Conservation (phyloP, 768 basidiomycete species). For the Russula lepida region DNA sequence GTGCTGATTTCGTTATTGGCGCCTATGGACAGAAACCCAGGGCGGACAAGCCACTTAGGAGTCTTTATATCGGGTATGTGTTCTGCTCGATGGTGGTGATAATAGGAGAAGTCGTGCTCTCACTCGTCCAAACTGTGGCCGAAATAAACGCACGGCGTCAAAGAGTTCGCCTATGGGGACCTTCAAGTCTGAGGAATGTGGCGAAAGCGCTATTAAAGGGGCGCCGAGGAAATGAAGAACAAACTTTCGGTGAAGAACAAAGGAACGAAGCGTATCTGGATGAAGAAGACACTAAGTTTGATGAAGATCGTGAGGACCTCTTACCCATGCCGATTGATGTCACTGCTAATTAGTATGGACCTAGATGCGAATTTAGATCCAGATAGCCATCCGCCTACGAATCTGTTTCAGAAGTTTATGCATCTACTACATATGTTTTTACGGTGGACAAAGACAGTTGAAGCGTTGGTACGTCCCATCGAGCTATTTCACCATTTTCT, state of each 20-base stretch:
- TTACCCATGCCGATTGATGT: neutral
- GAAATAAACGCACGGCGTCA: constrained; percentile 33
- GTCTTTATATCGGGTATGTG: constrained; percentile 44
- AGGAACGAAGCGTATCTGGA: constrained; percentile 23
- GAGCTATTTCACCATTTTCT: neutral
- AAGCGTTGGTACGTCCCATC: constrained; percentile 31
- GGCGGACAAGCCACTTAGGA: constrained; percentile 27
- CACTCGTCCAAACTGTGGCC: constrained; percentile 31
- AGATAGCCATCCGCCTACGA: constrained; percentile 41
- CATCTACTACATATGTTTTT: constrained; percentile 29
- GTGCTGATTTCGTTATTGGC: constrained; percentile 31
- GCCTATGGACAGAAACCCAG: constrained; percentile 9
- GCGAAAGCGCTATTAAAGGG: constrained; percentile 25
- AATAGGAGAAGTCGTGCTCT: constrained; percentile 32
- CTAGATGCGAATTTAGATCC: constrained; percentile 33
- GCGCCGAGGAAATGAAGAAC: constrained; percentile 22
- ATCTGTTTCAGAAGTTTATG: constrained; percentile 35
- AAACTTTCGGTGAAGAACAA: constrained; percentile 27
- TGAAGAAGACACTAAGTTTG: constrained; percentile 21
- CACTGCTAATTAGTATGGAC: neutral
- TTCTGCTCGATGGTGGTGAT: constrained; percentile 39
- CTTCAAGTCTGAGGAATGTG: constrained; percentile 35
- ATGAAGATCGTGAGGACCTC: constrained; percentile 15
- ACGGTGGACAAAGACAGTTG: constrained; percentile 36
- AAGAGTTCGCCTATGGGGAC: constrained; percentile 40